Base-by-base conservation (phyloP, 2,329 filamentous ascomycete genomes). In the Penicillium sp. region DNA sequence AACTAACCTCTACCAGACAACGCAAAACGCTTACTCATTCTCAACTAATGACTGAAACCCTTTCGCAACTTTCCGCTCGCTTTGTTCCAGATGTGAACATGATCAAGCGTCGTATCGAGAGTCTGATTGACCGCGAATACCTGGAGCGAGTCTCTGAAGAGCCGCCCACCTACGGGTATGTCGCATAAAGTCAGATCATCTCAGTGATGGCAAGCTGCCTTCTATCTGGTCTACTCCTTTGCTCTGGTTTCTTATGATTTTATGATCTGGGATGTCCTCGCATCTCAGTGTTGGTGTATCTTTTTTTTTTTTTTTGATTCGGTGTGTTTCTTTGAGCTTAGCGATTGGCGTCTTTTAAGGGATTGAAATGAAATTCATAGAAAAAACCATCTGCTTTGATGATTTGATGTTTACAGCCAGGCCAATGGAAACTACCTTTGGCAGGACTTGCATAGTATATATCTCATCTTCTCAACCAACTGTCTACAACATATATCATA, bases 101-200 rank as follows among this genome's bases (percentile, higher is more conserved):
- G 79, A 74, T 82, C 63, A 82, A 82, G 67, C 78, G 77, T 60
- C 74, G 79, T 33, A 81, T 82, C 45, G 80, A 82, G 62, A 79
- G 76, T 61, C 64, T 82, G 60, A 82, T 82, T 53, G 80, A 82
- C 58, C 75, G 80, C 46, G 80, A 82, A 60, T 82, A 82, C 64
- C 65, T 82, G 36, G 80, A 82, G 54, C 75, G 75, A 44, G 61
- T 77, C 7, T 62, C 68, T 6, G 75, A 76, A 21, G 75, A 79
- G 21, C 75, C 77, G 1, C 75, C 78, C 5, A 77, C 75, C 0
- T 80, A 80, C 58, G 70, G 72, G 41, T 80, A 80, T 58, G 64
- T 79, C 57, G 78, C 78, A 50, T 77, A 64, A 49, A 63, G 49
- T 10, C 19, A 13, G 8, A 27, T 8, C 5, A n/a, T n/a, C 13